Conservation (phyloP, 768 basidiomycete species). For the Leccinum incarnatum region DNA sequence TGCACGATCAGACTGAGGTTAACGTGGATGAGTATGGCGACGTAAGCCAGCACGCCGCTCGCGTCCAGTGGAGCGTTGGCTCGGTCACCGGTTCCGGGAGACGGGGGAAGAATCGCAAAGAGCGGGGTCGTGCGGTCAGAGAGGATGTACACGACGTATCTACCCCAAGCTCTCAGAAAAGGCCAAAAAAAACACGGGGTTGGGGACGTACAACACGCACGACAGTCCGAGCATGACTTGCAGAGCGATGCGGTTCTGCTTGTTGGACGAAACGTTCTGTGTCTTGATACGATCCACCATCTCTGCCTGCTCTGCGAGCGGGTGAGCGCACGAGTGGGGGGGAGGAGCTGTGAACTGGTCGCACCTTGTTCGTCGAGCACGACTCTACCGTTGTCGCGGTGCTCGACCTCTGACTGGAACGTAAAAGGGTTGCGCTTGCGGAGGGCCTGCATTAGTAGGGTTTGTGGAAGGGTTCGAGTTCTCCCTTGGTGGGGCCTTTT, state of each 20-base stretch:
- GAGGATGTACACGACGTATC: constrained; percentile 49
- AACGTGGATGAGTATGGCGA: constrained; percentile 50
- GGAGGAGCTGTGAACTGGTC: not conserved
- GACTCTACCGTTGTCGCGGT: constrained; percentile 26
- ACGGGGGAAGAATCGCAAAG: constrained; percentile 40
- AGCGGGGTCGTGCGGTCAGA: constrained; percentile 48
- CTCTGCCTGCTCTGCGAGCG: constrained; percentile 55
- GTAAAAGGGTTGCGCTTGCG: constrained; percentile 49
- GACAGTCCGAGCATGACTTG: constrained; percentile 46
- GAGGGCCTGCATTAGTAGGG: constrained; percentile 28
- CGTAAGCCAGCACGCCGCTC: constrained; percentile 42
- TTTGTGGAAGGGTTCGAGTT: not conserved
- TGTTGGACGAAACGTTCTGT: constrained; percentile 43
- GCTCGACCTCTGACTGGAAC: constrained; percentile 28
- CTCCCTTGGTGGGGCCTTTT: constrained; percentile 5
- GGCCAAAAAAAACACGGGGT: not conserved
- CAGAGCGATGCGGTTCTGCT: constrained; percentile 39
- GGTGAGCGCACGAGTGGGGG: constrained; percentile 1
- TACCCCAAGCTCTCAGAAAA: constrained; percentile 24
- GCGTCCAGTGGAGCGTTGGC: constrained; percentile 40
- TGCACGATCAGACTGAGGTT: constrained; percentile 47
- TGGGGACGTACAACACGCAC: constrained; percentile 41
- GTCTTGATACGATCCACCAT: constrained; percentile 47
- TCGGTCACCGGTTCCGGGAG: constrained; percentile 1
- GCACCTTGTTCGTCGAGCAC: constrained; percentile 57